Conservation (phyloP, 805 yeast genomes). For the Hanseniaspora lindneri region DNA sequence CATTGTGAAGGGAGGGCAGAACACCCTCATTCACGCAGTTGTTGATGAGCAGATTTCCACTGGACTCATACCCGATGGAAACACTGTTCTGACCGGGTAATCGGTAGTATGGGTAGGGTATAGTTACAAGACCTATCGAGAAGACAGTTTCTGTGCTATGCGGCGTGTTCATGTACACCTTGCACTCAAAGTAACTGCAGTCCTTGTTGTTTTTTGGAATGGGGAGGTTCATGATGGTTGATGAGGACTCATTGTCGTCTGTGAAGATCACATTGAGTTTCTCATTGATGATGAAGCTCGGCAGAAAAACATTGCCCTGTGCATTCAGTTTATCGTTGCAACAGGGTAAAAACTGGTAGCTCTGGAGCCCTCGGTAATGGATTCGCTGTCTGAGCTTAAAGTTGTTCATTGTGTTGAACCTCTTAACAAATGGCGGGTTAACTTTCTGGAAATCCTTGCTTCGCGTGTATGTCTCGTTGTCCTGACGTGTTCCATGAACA, state of each 20-base stretch:
- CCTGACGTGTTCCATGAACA: conserved; percentile 17
- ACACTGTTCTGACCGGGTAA: conserved; percentile 63
- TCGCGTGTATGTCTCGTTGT: conserved; percentile 26
- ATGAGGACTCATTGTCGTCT: conserved; percentile 26
- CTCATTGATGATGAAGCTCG: conserved; percentile 29
- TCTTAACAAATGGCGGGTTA: conserved; percentile 26
- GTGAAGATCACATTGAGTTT: conserved; percentile 28
- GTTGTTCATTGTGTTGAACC: conserved; percentile 26
- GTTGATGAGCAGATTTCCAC: conserved; percentile 57
- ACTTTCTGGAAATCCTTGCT: conserved; percentile 26
- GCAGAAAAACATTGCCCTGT: conserved; percentile 25
- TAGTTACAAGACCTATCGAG: conserved; percentile 55
- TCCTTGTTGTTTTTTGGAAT: conserved; percentile 42
- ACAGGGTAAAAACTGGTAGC: conserved; percentile 28
- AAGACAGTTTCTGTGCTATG: conserved; percentile 36
- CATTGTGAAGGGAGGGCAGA: conserved; percentile 46
- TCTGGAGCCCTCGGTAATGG: conserved; percentile 30
- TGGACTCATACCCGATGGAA: conserved; percentile 61
- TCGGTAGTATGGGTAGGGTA: conserved; percentile 64
- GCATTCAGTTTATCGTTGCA: conserved; percentile 28
- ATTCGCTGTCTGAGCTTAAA: conserved; percentile 24
- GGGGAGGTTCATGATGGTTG: conserved; percentile 30
- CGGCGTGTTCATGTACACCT: conserved; percentile 32
- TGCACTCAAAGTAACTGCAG: conserved; percentile 56
- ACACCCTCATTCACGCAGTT: conserved; percentile 36